Evolutionary conservation across 1,284 basidiomycete species (phyloP), one percentile per base, ranked within the genome.

Genomic region (Fomitopsis pinicola): DNA sequence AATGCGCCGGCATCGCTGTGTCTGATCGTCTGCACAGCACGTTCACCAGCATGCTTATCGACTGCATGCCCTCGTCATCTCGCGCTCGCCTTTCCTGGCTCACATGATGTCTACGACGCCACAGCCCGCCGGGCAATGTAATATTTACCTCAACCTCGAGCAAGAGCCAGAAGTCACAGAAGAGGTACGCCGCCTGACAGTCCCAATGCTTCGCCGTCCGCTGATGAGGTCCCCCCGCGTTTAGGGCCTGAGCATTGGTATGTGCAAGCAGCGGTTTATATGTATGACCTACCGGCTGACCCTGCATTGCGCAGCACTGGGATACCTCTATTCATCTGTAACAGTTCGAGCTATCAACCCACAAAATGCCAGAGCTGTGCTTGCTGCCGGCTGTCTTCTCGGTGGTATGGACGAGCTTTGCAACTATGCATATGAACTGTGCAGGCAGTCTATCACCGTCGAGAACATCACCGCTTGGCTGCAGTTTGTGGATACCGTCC

Each of bases 371-470:
- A 86, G 92, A 67, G 86, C 86, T 17, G 89, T 93, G 45, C 84
- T 95, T 57, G 90, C 92, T 42, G 89, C 91, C 48, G 89, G 88
- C 6, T 91, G 88, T 73, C 79, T 94, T 42, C 83, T 95, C 52
- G 91, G 91, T 59, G 91, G 89, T 48, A 91, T 95, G 88, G 85
- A 92, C 50, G 91, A 94, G 52, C 79, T 95, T 35, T 89, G 86
- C 72, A 80, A 81, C 66, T 87, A 88, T 69, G 85, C 92, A n/a
- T 94, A 94, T 73, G 83, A 86, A 58, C 77, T 86, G 58, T 92
- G 88, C 78, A 82, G 84, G 66, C 85, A 84, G 64, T 89, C 89
- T 54, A 87, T 95, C 75, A 82, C 80, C 46, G 79, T 87, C 64
- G 86, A 89, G 62, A 91, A 84, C 55, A 87, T 95, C 68, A 74